These are phyloP conservation scores for Wickerhamomyces sydowiorum DNA, from an alignment of 805 yeast species.

Conservation along the genomic window DNA sequence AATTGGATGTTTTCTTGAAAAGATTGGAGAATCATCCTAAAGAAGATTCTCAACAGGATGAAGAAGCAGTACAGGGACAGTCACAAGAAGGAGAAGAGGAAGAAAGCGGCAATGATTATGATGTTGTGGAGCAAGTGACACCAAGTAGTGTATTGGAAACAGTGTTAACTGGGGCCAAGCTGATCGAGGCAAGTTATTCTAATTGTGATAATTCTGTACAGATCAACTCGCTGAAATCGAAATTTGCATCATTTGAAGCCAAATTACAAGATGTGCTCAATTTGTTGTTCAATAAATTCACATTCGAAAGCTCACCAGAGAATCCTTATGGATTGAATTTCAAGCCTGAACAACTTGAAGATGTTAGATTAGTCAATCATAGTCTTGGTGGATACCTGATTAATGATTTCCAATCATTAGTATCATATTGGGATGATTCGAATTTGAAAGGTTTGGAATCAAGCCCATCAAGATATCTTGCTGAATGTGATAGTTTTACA, in stretches of 20 bases:
- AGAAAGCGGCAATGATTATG: constrained; percentile 13
- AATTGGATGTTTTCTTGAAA: constrained; percentile 12
- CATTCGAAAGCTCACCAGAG: neutral
- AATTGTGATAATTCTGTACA: constrained; percentile 6
- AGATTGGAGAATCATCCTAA: constrained; percentile 11
- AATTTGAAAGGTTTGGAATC: neutral
- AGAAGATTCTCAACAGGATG: constrained; percentile 11
- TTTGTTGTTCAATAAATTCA: constrained; percentile 5
- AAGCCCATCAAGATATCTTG: constrained; percentile 5
- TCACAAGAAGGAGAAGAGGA: constrained; percentile 8
- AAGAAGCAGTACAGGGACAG: constrained; percentile 7
- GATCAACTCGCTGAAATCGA: neutral
- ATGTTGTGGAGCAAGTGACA: constrained; percentile 20
- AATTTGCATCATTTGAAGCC: neutral
- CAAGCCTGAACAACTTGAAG: constrained; percentile 7
- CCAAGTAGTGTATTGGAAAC: constrained; percentile 18
- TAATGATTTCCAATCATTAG: constrained; percentile 2
- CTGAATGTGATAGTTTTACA: constrained; percentile 15
- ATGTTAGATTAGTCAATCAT: constrained; percentile 7
- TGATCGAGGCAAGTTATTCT: constrained; percentile 10
- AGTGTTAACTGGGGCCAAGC: constrained; percentile 6
- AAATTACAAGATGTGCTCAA: neutral
- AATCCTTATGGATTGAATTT: constrained; percentile 6
- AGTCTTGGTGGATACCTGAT: constrained; percentile 8
- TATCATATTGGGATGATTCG: constrained; percentile 7